Conservation (phyloP, 306 rosid genomes). For the Psophocarpus tetragonolobus region DNA sequence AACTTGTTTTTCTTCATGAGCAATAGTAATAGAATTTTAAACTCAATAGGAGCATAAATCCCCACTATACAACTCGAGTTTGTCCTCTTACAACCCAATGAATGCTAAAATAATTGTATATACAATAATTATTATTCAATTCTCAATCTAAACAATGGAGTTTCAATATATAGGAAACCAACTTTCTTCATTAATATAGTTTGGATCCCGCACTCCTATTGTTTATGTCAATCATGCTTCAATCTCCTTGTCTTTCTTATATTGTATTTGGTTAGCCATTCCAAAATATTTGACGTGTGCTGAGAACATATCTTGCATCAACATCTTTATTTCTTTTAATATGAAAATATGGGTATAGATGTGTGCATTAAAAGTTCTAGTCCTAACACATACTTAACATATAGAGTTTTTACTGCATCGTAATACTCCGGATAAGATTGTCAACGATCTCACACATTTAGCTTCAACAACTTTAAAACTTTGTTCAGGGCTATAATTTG, state of each 20-base stretch:
- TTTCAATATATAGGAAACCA: not conserved
- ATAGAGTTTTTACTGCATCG: slow-evolving; percentile 23
- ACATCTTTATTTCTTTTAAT: not conserved
- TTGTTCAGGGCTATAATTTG: slow-evolving; percentile 27
- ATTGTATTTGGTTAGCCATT: not conserved
- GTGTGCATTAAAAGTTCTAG: no score
- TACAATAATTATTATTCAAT: not conserved
- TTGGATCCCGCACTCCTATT: not conserved
- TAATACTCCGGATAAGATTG: slow-evolving; percentile 33
- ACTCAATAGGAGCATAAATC: not conserved
- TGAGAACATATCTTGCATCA: not conserved
- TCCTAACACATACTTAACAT: slow-evolving; percentile 17
- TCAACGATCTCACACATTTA: slow-evolving; percentile 12
- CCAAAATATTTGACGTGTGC: no score
- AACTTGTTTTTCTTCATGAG: no score
- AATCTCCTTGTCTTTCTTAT: not conserved
- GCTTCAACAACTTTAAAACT: slow-evolving; percentile 28
- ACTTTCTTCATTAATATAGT: not conserved
- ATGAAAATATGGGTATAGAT: no score
- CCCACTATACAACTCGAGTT: not conserved
- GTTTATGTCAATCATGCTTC: not conserved
- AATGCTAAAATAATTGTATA: not conserved
- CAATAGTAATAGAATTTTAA: no score
- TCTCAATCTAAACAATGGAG: not conserved
- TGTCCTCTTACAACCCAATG: not conserved